phyloP scores from a whole-genome alignment of 192 early-diverging fungal genomes.

The Coemansia furcata region DNA sequence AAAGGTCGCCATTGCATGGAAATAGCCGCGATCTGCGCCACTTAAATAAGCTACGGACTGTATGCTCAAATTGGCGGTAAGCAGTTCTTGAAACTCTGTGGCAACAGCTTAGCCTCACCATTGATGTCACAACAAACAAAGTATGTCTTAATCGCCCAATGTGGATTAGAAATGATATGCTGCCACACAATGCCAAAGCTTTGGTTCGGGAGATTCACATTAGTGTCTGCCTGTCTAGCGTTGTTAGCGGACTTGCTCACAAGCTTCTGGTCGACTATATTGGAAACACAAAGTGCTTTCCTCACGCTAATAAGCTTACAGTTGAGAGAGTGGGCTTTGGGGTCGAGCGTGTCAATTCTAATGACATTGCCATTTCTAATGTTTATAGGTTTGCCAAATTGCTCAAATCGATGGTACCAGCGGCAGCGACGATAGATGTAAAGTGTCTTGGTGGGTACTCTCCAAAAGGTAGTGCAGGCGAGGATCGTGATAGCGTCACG shows the following conservation, averaged over 20 bases:
- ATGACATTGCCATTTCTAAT: not conserved
- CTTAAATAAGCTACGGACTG: not conserved
- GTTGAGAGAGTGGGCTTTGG: not conserved
- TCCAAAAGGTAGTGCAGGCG: no score
- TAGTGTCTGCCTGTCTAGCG: not conserved
- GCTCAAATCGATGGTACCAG: not conserved
- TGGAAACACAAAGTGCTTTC: not conserved
- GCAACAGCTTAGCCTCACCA: not conserved
- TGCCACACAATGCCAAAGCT: not conserved
- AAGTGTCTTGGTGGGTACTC: not conserved
- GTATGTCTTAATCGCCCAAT: not conserved
- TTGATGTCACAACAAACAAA: not conserved
- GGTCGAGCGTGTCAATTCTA: no score
- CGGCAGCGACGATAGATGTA: no score
- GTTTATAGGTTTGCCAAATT: not conserved
- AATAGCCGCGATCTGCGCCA: not conserved
- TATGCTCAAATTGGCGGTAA: not conserved
- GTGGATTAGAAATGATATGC: not conserved
- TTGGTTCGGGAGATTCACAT: not conserved
- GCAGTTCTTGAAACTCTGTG: not conserved
- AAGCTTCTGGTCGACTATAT: not conserved
- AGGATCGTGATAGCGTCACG: no score
- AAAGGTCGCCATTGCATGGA: not conserved
- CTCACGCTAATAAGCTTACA: not conserved
- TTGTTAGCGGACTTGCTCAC: not conserved